phyloP scores from a whole-genome alignment of 2,329 filamentous ascomycete species.

The Sclerotinia minor region DNA sequence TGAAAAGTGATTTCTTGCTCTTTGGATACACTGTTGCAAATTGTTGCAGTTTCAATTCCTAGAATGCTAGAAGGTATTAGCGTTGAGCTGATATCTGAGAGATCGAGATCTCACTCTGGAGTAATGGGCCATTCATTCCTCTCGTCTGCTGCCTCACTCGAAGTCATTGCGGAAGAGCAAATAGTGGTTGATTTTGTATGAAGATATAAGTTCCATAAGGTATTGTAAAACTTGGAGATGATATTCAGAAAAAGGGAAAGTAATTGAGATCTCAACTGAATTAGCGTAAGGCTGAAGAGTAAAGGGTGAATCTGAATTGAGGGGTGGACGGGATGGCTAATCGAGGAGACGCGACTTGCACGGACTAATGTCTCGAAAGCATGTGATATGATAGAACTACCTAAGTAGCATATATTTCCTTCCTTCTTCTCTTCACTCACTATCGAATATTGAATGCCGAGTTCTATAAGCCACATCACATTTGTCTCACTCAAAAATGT shows the following conservation, averaged over 20 bases:
- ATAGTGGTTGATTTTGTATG: not conserved
- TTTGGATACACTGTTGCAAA: not conserved
- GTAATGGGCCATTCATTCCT: conserved; percentile 18
- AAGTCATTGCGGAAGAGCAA: not conserved
- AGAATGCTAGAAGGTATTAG: conserved; percentile 3
- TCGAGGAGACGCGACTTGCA: conserved; percentile 18
- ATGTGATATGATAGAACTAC: not conserved
- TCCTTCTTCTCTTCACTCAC: not conserved
- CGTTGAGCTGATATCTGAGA: not conserved
- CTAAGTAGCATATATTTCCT: not conserved
- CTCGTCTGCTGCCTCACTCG: not conserved
- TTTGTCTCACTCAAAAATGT: not conserved
- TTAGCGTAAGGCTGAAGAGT: not conserved
- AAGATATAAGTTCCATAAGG: not conserved
- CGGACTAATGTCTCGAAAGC: conserved; percentile 14
- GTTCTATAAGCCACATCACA: not conserved
- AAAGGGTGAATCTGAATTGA: not conserved
- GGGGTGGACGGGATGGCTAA: not conserved
- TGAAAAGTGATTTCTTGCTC: conserved; percentile 18
- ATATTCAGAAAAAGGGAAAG: not conserved
- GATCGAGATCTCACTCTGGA: conserved; percentile 1
- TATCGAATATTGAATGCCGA: not conserved
- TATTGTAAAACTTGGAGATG: not conserved
- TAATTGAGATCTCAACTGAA: not conserved
- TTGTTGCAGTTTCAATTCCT: conserved; percentile 15